Evolutionary conservation across 768 basidiomycete genomes (phyloP).

Genomic region (Tylopilus subfusipes): DNA sequence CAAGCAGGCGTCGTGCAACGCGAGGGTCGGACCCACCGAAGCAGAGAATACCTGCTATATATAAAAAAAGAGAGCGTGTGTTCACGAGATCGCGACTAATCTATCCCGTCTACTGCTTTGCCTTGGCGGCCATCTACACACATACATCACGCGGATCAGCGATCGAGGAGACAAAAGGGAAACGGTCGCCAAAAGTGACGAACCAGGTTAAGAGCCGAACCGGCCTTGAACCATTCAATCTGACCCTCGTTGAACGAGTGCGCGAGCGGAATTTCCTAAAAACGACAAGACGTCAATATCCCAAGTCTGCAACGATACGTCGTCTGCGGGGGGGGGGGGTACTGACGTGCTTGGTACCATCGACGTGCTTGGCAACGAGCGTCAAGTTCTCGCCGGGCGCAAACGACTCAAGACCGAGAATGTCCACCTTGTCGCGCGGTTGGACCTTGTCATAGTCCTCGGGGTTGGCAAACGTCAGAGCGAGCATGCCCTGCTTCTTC

Average conservation of each 20-base stretch:
- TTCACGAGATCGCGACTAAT: background rate
- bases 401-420: constrained; percentile 85
- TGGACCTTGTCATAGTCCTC: constrained; percentile 93
- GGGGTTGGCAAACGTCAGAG: constrained; percentile 86
- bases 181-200: constrained; percentile 28
- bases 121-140: constrained; percentile 71
- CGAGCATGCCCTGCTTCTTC: constrained; percentile 99
- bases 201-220: constrained; percentile 87
- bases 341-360: constrained; percentile 68
- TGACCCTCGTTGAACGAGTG: constrained; percentile 97
- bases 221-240: constrained; percentile 98
- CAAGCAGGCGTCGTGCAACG: background rate
- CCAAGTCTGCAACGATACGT: background rate
- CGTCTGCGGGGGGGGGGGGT: background rate
- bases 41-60: background rate
- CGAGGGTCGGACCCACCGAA: background rate
- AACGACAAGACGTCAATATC: constrained; percentile 15
- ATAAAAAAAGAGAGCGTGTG: constrained; percentile 3
- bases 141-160: constrained; percentile 36
- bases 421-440: constrained; percentile 84
- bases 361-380: constrained; percentile 74
- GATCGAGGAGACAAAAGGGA: background rate
- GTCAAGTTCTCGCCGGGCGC: constrained; percentile 91
- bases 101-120: constrained; percentile 39
- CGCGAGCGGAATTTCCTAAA: constrained; percentile 67